Percentiles rank a stretch among this genome's conserved stretches.
Conservation (phyloP, 163 green algal genomes). For the Chlamydomonas reinhardtii region DNA sequence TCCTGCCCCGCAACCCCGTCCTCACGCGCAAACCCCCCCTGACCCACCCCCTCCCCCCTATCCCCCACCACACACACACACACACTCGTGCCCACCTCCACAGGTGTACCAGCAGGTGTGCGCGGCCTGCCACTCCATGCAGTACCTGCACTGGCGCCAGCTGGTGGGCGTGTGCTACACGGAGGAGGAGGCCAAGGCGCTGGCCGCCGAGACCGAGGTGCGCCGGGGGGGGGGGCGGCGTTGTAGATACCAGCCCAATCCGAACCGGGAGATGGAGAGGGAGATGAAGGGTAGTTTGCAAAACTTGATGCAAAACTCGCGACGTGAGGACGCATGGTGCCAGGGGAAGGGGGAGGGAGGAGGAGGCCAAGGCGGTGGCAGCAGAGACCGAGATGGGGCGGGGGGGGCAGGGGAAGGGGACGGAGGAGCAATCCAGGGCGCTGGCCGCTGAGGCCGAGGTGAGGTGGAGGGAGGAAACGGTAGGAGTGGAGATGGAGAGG, state of each 20-base stretch:
- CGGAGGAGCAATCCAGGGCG: too few species aligned
- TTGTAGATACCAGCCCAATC: too few species aligned
- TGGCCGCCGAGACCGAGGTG: constrained; percentile 70
- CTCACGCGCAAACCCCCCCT: too few species aligned
- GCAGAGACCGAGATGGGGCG: neutral
- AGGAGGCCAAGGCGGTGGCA: constrained; percentile 70
- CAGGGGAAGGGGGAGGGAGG: too few species aligned
- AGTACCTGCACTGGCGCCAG: constrained; percentile 95
- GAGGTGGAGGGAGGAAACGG: neutral
- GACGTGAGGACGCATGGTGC: too few species aligned
- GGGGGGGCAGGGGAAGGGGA: too few species aligned
- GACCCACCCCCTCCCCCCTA: neutral
- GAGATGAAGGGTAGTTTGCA: too few species aligned
- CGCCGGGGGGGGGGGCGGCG: neutral
- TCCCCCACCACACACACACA: too few species aligned
- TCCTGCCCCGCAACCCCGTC: too few species aligned
- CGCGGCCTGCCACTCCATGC: constrained; percentile 96
- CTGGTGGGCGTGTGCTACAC: constrained; percentile 86
- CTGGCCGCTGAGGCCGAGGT: too few species aligned
- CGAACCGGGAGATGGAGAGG: too few species aligned
- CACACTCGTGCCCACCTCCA: neutral
- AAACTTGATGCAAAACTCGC: too few species aligned
- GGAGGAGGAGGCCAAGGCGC: constrained; percentile 81
- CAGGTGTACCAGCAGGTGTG: constrained; percentile 87
- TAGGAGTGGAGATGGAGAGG: neutral